Evolutionary conservation across 169 alveolate species (phyloP).

Genomic region (Toxoplasma gondii): DNA sequence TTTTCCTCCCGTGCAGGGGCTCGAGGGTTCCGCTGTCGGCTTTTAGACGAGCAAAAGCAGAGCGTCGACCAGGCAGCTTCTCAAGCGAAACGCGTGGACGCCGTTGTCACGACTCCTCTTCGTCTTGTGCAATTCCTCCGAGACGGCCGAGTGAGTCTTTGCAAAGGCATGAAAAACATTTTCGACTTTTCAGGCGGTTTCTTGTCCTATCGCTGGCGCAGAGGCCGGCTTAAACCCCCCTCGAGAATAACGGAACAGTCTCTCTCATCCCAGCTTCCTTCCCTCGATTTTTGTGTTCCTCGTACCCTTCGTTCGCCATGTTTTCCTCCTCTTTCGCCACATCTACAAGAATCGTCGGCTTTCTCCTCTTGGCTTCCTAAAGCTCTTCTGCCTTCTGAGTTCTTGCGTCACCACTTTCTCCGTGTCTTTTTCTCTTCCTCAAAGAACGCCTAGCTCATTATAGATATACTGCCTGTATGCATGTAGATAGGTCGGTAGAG

Average conservation of each 20-base stretch:
- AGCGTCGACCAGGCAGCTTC: neutral
- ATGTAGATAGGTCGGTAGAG: neutral
- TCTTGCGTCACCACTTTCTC: too few relatives aligned
- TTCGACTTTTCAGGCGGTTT: too few relatives aligned
- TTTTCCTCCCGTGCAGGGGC: neutral
- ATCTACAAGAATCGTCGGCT: neutral
- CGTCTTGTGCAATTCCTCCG: conserved; percentile 76
- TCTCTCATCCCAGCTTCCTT: neutral
- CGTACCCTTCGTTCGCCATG: too few relatives aligned
- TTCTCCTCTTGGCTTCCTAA: too few relatives aligned
- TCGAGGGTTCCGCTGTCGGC: conserved; percentile 25
- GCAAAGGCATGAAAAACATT: too few relatives aligned
- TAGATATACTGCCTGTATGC: neutral
- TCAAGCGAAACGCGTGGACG: conserved; percentile 48
- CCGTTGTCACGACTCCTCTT: conserved; percentile 76
- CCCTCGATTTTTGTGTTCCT: too few relatives aligned
- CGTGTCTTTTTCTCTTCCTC: too few relatives aligned
- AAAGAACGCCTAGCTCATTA: too few relatives aligned
- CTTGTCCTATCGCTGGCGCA: too few relatives aligned
- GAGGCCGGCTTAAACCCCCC: too few relatives aligned
- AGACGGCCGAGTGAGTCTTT: conserved; percentile 40
- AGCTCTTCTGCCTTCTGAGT: too few relatives aligned
- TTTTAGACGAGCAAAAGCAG: conserved; percentile 20
- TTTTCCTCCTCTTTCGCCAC: too few relatives aligned
- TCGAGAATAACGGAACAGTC: neutral